Percentiles rank a stretch among this genome's conserved stretches.
phyloP scores from a whole-genome alignment of 352 stramenopile species.

The Globisporangium lucens region DNA sequence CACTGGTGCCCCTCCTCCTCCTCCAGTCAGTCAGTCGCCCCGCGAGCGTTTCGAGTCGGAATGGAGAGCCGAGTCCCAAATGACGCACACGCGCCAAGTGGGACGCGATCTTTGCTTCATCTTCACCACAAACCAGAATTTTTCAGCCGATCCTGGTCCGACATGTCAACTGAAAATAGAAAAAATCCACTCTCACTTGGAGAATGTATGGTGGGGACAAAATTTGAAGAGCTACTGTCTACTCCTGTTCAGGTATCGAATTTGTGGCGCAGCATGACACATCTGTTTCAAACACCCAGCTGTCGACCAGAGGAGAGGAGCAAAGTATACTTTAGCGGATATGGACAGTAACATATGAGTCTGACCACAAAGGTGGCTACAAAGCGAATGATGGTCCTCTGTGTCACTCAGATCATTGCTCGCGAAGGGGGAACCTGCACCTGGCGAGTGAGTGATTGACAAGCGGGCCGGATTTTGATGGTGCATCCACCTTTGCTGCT shows the following conservation, averaged over 20 bases:
- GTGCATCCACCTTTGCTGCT: neutral
- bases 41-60: slow-evolving; percentile 1
- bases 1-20: neutral
- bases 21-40: neutral
- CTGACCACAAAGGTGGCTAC: slow-evolving; percentile 2
- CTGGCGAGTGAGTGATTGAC: neutral
- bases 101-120: neutral
- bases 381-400: neutral
- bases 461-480: neutral
- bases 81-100: slow-evolving; percentile 4
- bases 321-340: neutral
- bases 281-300: neutral
- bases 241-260: neutral
- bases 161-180: slow-evolving; percentile 9
- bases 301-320: neutral
- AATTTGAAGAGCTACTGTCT: neutral
- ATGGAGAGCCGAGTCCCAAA: neutral
- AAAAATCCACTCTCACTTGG: slow-evolving; percentile 4
- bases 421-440: neutral
- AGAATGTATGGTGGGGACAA: slow-evolving; percentile 2
- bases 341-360: neutral
- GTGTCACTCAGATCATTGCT: neutral
- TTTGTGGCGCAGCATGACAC: neutral
- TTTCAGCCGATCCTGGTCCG: slow-evolving; percentile 10
- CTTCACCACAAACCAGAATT: slow-evolving; percentile 2